Base-by-base conservation (phyloP, 768 basidiomycete genomes). In the Rhodosporidiobolus sp. region DNA sequence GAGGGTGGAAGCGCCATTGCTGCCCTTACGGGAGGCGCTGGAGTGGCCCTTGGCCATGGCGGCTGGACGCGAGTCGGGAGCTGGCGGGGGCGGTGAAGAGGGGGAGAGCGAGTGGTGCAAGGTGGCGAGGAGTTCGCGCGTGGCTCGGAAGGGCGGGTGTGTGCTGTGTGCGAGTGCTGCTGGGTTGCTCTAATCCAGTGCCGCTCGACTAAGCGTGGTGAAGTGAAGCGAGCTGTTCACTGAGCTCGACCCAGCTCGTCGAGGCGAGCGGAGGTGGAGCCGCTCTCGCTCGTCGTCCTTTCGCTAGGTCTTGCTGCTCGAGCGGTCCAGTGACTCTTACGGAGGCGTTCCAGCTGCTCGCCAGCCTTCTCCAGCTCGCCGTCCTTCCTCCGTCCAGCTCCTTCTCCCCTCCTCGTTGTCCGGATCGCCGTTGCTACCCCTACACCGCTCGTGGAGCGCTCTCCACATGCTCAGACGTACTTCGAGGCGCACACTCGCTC, bases 21-120 rank as follows among this genome's bases (percentile, higher is more conserved):
- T 26, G 32, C 50, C 58, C 43, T 67, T 65, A 35, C 65, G 53
- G 3, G 59, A 48, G 32, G 46, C 11, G 53, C 5, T 34, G 24
- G 22, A 24, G 30, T 65, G 43, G 38, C 54, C 63, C 20, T 65
- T 69, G 30, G 58, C 72, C 72, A 69, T 73, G 45, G 46, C 46
- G 46, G 20, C 2, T 12, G 49, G 10, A 35, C 20, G 49, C 2
- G 4, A 8, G 35, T 8, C 38, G 38, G 19, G n/a, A 34, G 62
- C 45, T 52, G 43, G 6, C 24, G 45, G 32, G 17, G n/a, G 12
- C 26, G 61, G 14, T 50, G 54, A 50, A 34, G 38, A n/a, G n/a
- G n/a, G n/a, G n/a, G 38, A 20, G 53, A n/a, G 26, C 14, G 61
- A 28, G 49, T 10, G 32, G 20, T 32, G 24, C 26, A 7, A 20